phyloP scores from a whole-genome alignment of 106 monocot genomes.

The Apostasia ramifera region DNA sequence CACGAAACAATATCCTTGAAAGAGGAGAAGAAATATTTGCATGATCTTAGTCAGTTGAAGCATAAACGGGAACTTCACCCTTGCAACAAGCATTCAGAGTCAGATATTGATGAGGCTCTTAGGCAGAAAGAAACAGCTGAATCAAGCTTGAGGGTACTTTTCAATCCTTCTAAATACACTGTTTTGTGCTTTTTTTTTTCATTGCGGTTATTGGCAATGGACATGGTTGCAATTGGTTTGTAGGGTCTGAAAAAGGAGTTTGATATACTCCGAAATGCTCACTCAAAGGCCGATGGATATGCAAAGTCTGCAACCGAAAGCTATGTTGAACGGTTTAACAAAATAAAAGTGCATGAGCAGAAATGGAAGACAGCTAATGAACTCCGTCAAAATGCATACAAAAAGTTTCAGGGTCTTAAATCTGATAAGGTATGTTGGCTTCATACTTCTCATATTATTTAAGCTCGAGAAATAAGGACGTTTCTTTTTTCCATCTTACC shows the following conservation, averaged over 20 bases:
- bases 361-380: conserved; percentile 6
- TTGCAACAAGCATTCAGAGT: conserved; percentile 1
- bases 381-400: conserved; percentile 7
- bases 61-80: conserved; percentile 5
- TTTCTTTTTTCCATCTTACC: too few species aligned
- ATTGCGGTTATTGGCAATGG: neutral
- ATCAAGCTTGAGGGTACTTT: conserved; percentile 7
- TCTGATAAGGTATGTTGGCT: conserved; percentile 7
- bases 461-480: neutral
- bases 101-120: conserved; percentile 6
- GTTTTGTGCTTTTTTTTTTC: neutral
- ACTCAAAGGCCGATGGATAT: conserved; percentile 1
- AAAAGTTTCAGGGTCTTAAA: conserved; percentile 6
- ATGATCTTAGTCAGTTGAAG: conserved; percentile 6
- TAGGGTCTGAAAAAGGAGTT: conserved; percentile 9
- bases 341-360: conserved; percentile 8
- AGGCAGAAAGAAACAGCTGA: conserved; percentile 11
- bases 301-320: conserved; percentile 1
- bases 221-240: neutral
- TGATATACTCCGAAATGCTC: conserved; percentile 6
- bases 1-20: conserved; percentile 8
- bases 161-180: neutral
- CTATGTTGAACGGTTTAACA: conserved; percentile 5
- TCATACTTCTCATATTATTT: neutral
- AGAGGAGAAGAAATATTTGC: conserved; percentile 7